Percentiles rank a stretch among this genome's conserved stretches.
Evolutionary conservation across 352 stramenopile genomes (phyloP).

Genomic region (Globisporangium cylindrosporum): DNA sequence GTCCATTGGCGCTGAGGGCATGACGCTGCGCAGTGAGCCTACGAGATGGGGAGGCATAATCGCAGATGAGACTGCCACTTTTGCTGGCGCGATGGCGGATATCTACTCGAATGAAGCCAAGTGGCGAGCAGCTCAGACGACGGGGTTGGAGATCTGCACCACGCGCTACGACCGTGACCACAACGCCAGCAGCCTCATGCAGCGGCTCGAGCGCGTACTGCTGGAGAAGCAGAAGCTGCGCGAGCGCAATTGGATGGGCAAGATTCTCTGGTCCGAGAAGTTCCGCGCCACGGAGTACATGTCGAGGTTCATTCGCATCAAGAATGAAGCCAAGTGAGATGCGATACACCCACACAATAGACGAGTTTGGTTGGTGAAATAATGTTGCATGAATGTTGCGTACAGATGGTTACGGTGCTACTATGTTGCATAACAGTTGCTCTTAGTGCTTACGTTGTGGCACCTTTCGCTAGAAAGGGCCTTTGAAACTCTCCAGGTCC

Average conservation of each 20-base stretch:
- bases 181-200: conserved; percentile 55
- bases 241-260: conserved; percentile 63
- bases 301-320: conserved; percentile 76
- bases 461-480: conserved; percentile 1
- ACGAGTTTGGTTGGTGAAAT: neutral
- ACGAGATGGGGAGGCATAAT: conserved; percentile 54
- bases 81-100: conserved; percentile 40
- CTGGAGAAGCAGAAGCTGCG: conserved; percentile 24
- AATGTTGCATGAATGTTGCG: conserved; percentile 2
- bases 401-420: neutral
- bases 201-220: conserved; percentile 41
- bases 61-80: conserved; percentile 34
- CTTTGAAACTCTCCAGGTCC: neutral
- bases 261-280: conserved; percentile 84
- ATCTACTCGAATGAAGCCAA: conserved; percentile 40
- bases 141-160: conserved; percentile 29
- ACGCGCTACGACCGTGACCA: conserved; percentile 41
- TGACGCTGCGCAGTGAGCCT: conserved; percentile 25
- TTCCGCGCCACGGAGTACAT: conserved; percentile 84
- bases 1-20: conserved; percentile 87
- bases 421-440: neutral
- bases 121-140: conserved; percentile 38
- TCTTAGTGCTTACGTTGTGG: neutral
- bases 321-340: conserved; percentile 38
- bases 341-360: neutral